Evolutionary conservation across 176 grass and related monocot species (phyloP).

Genomic region (Hsuehochloa calcarea): DNA sequence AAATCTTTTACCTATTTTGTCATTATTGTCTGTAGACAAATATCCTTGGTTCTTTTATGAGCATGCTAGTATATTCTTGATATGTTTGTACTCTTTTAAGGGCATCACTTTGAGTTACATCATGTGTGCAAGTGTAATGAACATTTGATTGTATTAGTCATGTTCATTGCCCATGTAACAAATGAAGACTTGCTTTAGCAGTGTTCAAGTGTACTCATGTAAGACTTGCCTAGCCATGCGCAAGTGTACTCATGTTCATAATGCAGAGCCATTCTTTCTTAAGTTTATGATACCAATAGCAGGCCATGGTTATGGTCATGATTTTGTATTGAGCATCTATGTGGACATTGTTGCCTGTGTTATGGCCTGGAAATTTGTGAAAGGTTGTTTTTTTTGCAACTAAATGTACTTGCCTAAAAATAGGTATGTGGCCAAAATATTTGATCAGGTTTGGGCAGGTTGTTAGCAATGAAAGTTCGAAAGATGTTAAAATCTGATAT

Average conservation of each 20-base stretch:
- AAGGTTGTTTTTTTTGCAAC: neutral
- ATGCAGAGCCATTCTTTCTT: too few relatives aligned
- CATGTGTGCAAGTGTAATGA: neutral
- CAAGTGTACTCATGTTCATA: too few relatives aligned
- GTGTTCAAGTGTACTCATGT: neutral
- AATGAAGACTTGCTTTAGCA: neutral
- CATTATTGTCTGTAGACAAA: neutral
- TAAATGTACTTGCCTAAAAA: neutral
- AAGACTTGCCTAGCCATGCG: too few relatives aligned
- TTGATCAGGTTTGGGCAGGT: neutral
- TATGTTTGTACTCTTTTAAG: neutral
- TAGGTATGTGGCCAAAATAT: neutral
- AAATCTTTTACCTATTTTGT: neutral
- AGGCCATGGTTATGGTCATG: neutral
- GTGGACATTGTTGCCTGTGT: neutral
- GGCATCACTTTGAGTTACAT: neutral
- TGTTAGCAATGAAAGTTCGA: neutral
- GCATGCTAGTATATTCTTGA: neutral
- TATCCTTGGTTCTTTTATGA: neutral
- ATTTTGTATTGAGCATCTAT: neutral
- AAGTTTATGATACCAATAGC: neutral
- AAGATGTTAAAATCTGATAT: neutral
- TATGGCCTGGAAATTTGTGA: neutral
- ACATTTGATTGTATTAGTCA: neutral
- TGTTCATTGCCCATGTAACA: neutral